These are phyloP conservation scores for Colletotrichum brevisporum DNA, from an alignment of 2,329 filamentous ascomycete genomes.

Conservation along the genomic window DNA sequence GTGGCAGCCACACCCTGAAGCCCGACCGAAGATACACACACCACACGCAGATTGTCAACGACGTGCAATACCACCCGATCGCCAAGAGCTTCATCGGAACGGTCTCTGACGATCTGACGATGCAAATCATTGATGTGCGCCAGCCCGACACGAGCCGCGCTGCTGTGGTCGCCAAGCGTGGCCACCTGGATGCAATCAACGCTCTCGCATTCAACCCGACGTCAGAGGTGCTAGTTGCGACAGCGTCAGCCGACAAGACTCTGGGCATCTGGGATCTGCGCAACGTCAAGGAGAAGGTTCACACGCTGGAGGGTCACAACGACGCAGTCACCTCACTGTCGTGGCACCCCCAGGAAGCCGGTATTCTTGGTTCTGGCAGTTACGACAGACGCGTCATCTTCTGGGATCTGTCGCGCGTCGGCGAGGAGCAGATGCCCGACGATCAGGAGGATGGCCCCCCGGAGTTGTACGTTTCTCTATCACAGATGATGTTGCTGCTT, in stretches of 20 bases:
- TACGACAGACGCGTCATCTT: slow-evolving; percentile 96
- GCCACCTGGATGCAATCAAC: slow-evolving; percentile 94
- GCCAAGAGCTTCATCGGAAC: slow-evolving; percentile 89
- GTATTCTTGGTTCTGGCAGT: slow-evolving; percentile 90
- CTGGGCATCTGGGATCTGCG: slow-evolving; percentile 96
- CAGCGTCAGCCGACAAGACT: slow-evolving; percentile 94
- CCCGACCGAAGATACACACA: slow-evolving; percentile 85
- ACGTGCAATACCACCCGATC: slow-evolving; percentile 94
- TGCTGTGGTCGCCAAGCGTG: slow-evolving; percentile 77
- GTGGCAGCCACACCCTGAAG: slow-evolving; percentile 77
- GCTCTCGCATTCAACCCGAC: slow-evolving; percentile 95
- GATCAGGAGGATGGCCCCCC: slow-evolving; percentile 96
- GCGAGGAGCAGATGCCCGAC: slow-evolving; percentile 94
- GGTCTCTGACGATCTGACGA: slow-evolving; percentile 93
- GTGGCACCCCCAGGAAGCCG: slow-evolving; percentile 93
- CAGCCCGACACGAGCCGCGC: slow-evolving; percentile 75
- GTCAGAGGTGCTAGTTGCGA: slow-evolving; percentile 91
- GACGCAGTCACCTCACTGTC: slow-evolving; percentile 92
- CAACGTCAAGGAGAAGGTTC: slow-evolving; percentile 89
- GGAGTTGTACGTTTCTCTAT: slow-evolving; percentile 75
- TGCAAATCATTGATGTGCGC: slow-evolving; percentile 93
- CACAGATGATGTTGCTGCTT: not conserved
- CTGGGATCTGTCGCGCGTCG: slow-evolving; percentile 94
- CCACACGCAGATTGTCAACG: slow-evolving; percentile 93
- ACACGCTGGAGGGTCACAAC: slow-evolving; percentile 89